A percentile compares a stretch with the other conserved stretches of the same genome.
phyloP scores from a whole-genome alignment of 129 eudicot species.

The Centaurea solstitialis region DNA sequence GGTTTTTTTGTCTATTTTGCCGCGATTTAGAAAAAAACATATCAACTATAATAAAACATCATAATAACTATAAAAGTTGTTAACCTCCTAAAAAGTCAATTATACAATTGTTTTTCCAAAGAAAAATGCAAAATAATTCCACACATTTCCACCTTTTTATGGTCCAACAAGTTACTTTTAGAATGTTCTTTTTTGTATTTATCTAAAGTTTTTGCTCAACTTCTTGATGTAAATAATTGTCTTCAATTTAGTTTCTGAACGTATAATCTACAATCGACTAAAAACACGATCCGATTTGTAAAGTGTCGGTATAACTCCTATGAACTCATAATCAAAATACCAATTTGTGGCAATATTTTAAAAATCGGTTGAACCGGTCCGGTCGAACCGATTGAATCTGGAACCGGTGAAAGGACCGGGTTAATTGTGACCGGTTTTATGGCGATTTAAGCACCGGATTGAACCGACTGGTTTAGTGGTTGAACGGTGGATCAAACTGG shows the following conservation, averaged over 20 bases:
- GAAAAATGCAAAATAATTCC: background rate
- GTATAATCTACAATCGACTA: background rate
- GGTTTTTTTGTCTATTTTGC: background rate
- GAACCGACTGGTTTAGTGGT: no score
- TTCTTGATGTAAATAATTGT: background rate
- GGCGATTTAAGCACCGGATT: no score
- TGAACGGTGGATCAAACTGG: no score
- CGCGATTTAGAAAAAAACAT: background rate
- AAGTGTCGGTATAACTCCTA: background rate
- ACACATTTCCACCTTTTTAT: conserved; percentile 1
- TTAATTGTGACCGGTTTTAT: no score
- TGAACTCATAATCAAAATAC: background rate
- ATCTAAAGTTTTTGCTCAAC: background rate
- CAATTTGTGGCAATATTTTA: no score
- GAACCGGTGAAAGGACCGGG: no score
- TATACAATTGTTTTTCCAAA: background rate
- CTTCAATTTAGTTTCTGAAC: background rate
- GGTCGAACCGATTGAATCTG: no score
- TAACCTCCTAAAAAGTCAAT: conserved; percentile 25
- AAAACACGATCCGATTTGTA: background rate
- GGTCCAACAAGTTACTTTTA: background rate
- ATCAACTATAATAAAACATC: background rate
- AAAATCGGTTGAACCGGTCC: no score
- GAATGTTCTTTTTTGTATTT: background rate
- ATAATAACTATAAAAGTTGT: conserved; percentile 6